Evolutionary conservation across 345 rosid genomes (phyloP).

Genomic region (Rhodamnia rubescens): DNA sequence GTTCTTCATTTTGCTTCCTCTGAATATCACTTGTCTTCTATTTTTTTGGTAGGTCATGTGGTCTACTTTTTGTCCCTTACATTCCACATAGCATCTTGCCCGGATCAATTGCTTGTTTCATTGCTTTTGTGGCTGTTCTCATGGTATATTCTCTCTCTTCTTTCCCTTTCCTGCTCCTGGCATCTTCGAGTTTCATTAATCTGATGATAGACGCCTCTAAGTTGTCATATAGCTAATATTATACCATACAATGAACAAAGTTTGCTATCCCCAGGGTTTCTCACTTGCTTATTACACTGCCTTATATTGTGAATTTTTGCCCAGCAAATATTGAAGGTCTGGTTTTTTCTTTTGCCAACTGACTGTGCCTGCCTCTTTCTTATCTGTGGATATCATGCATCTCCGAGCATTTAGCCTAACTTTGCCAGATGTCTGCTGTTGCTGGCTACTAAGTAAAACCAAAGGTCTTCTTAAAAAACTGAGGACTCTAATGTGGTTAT

Average conservation of each 20-base stretch:
- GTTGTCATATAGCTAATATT: neutral
- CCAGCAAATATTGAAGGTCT: neutral
- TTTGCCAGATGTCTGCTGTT: neutral
- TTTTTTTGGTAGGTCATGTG: constrained; percentile 61
- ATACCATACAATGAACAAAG: neutral
- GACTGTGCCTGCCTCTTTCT: neutral
- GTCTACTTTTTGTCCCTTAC: constrained; percentile 85
- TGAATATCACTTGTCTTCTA: neutral
- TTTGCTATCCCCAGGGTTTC: neutral
- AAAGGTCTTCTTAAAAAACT: neutral
- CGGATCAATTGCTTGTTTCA: constrained; percentile 41
- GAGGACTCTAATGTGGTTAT: neutral
- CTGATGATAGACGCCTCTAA: neutral
- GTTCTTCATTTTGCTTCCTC: neutral
- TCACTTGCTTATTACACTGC: neutral
- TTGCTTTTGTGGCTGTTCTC: constrained; percentile 55
- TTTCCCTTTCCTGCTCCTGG: neutral
- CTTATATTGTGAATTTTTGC: neutral
- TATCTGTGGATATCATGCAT: neutral
- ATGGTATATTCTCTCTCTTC: constrained; percentile 40
- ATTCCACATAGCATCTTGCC: constrained; percentile 64
- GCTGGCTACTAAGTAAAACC: neutral
- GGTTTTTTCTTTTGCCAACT: neutral
- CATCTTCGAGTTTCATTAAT: neutral
- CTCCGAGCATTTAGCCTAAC: neutral